A percentile compares a stretch with the other conserved stretches of the same genome.
phyloP scores from a whole-genome alignment of 2,329 filamentous ascomycete species.

The Onygenales sp. region DNA sequence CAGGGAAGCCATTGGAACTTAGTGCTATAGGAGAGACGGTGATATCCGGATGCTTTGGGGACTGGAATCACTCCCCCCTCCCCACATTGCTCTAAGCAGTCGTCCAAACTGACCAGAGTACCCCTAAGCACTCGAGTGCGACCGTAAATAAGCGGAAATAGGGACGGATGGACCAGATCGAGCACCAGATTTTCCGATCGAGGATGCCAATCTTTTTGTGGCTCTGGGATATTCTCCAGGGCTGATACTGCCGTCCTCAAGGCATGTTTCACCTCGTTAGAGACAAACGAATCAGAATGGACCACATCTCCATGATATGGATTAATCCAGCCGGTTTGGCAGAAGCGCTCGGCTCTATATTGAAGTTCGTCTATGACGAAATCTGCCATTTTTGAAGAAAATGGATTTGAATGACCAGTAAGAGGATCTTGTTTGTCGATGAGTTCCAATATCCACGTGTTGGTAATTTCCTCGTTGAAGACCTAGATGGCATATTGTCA shows the following conservation, averaged over 20 bases:
- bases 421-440: slow-evolving; percentile 15
- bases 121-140: slow-evolving; percentile 16
- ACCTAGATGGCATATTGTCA: slow-evolving; percentile 11
- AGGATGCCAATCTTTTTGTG: slow-evolving; percentile 54
- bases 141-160: slow-evolving; percentile 27
- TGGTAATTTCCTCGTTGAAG: slow-evolving; percentile 25
- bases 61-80: slow-evolving; percentile 11
- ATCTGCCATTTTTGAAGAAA: slow-evolving; percentile 24
- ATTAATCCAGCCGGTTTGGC: slow-evolving; percentile 30
- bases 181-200: slow-evolving; percentile 48
- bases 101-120: slow-evolving; percentile 11
- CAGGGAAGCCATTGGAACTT: slow-evolving; percentile 38
- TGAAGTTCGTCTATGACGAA: slow-evolving; percentile 39
- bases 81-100: slow-evolving; percentile 15
- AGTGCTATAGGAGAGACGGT: slow-evolving; percentile 12
- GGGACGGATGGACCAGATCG: slow-evolving; percentile 56
- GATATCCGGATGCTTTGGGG: background rate
- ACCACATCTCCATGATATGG: slow-evolving; percentile 39
- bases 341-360: slow-evolving; percentile 36
- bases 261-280: slow-evolving; percentile 27
- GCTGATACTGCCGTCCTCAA: slow-evolving; percentile 39
- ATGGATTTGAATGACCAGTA: slow-evolving; percentile 4
- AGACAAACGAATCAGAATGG: slow-evolving; percentile 45
- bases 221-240: slow-evolving; percentile 46
- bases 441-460: slow-evolving; percentile 27